phyloP scores from a whole-genome alignment of 768 basidiomycete genomes.

The Dioszegia crocea region DNA sequence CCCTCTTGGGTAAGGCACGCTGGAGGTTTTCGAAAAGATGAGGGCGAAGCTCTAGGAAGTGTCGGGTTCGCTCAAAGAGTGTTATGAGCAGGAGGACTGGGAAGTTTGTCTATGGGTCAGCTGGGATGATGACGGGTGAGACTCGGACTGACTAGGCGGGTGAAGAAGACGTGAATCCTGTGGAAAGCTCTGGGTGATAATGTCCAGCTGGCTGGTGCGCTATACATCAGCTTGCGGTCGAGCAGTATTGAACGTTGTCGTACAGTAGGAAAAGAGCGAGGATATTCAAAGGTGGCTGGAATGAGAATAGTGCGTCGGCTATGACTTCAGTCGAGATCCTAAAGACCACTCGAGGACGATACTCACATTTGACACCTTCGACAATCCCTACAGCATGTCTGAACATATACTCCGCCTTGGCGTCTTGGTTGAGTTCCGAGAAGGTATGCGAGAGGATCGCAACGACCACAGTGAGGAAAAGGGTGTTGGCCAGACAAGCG shows the following conservation, averaged over 20 bases:
- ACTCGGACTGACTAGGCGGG: slow-evolving; percentile 10
- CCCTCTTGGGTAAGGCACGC: slow-evolving; percentile 13
- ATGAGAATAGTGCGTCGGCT: slow-evolving; percentile 20
- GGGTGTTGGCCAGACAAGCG: slow-evolving; percentile 17
- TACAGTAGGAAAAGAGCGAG: slow-evolving; percentile 13
- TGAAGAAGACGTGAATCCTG: slow-evolving; percentile 17
- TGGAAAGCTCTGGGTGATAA: slow-evolving; percentile 15
- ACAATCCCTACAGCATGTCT: slow-evolving; percentile 17
- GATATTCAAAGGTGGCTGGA: slow-evolving; percentile 19
- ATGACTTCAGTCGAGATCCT: neutral
- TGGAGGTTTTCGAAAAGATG: slow-evolving; percentile 15
- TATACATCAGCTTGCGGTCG: neutral
- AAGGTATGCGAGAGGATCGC: slow-evolving; percentile 16
- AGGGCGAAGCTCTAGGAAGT: slow-evolving; percentile 4
- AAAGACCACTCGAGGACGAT: too few species aligned
- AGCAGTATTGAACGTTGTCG: neutral
- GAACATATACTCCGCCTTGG: slow-evolving; percentile 23
- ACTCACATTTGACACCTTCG: slow-evolving; percentile 20
- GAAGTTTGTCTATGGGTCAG: slow-evolving; percentile 5
- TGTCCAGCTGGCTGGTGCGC: slow-evolving; percentile 8
- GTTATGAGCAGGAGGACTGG: slow-evolving; percentile 15
- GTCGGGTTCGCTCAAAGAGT: slow-evolving; percentile 11
- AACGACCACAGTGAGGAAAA: slow-evolving; percentile 19
- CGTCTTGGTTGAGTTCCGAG: slow-evolving; percentile 18
- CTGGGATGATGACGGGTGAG: neutral